Evolutionary conservation across 495 filamentous ascomycete genomes (phyloP).

Genomic region (Penicillium subrubescens): DNA sequence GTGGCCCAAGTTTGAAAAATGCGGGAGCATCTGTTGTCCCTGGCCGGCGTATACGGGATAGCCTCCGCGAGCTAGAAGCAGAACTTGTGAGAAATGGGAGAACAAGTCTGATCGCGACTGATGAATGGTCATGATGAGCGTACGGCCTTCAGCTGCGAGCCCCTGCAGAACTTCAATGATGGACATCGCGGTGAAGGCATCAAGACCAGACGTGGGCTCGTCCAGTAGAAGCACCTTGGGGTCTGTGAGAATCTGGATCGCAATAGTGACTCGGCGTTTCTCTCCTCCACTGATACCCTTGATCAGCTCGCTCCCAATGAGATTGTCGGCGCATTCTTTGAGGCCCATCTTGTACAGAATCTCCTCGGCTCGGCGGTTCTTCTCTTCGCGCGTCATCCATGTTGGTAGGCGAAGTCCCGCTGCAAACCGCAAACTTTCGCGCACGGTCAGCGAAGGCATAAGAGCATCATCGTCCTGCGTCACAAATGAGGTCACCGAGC

Average conservation of each 20-base stretch:
- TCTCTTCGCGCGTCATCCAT: slow-evolving; percentile 66
- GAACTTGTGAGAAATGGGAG: slow-evolving; percentile 65
- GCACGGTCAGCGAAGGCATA: slow-evolving; percentile 70
- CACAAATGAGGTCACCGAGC: slow-evolving; percentile 72
- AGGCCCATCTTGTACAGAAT: slow-evolving; percentile 73
- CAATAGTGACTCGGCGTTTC: slow-evolving; percentile 73
- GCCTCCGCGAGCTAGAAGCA: slow-evolving; percentile 70
- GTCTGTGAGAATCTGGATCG: slow-evolving; percentile 73
- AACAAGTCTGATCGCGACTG: slow-evolving; percentile 75
- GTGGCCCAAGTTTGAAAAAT: slow-evolving; percentile 61
- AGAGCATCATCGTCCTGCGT: slow-evolving; percentile 76
- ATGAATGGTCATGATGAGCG: slow-evolving; percentile 72
- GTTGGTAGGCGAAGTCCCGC: slow-evolving; percentile 67
- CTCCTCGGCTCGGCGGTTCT: slow-evolving; percentile 66
- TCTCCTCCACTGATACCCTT: slow-evolving; percentile 81
- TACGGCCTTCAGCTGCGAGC: slow-evolving; percentile 72
- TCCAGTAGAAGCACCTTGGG: slow-evolving; percentile 70
- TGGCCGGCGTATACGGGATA: slow-evolving; percentile 65
- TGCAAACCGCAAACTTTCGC: slow-evolving; percentile 70
- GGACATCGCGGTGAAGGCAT: slow-evolving; percentile 74
- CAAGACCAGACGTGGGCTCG: slow-evolving; percentile 74
- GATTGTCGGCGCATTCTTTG: slow-evolving; percentile 74
- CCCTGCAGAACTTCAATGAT: slow-evolving; percentile 70
- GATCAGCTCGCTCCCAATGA: slow-evolving; percentile 67
- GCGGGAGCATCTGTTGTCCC: slow-evolving; percentile 63